Evolutionary conservation across 192 early-diverging fungal species (phyloP), one percentile per base, ranked within the genome.

Genomic region (Coemansia sp.): DNA sequence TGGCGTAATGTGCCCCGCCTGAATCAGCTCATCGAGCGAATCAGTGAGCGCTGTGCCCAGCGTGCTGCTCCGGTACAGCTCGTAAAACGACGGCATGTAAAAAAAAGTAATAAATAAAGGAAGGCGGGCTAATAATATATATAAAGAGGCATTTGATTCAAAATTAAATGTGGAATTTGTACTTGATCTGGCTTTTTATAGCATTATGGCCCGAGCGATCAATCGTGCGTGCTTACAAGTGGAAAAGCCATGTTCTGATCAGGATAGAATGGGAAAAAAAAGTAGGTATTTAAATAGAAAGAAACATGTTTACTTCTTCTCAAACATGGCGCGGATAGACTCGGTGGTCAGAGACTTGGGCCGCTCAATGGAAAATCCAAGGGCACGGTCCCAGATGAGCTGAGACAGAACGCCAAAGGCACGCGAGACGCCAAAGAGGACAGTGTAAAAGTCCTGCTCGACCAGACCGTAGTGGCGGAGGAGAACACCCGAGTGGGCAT

Each of bases 391-490:
- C 97, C 97, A 99, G 87, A 97, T 93, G 69, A 97, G 87, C 76
- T 95, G 93, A 61, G 93, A 84, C 69, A 95, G 89, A 71, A 95
- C 96, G 84, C 97, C 97, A 62, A 98, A 87, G 76, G 93, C 91
- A 79, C 97, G 94, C 67, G 97, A 99, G 47, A 99, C 97, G 86
- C 96, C 97, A 69, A 99, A 99, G 40, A 99, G 84, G 45, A 99
- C 97, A 37, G 97, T 99, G 93, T 99, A 99, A 85, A 92, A 99
- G 86, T 99, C 93, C 86, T 99, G 93, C 84, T 99, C 95, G 50
- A 90, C 91, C 72, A 99, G 87, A 61, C 94, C 94, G 79, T 91
- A 99, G 89, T 97, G 93, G 74, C 93, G 91, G 67, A 99, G 88
- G 20, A 99, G 90, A 71, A 96, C 94, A 82, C 97, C 97, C 59